Conservation (phyloP, 2,329 filamentous ascomycete genomes). For the Plectosphaerella cucumerina region DNA sequence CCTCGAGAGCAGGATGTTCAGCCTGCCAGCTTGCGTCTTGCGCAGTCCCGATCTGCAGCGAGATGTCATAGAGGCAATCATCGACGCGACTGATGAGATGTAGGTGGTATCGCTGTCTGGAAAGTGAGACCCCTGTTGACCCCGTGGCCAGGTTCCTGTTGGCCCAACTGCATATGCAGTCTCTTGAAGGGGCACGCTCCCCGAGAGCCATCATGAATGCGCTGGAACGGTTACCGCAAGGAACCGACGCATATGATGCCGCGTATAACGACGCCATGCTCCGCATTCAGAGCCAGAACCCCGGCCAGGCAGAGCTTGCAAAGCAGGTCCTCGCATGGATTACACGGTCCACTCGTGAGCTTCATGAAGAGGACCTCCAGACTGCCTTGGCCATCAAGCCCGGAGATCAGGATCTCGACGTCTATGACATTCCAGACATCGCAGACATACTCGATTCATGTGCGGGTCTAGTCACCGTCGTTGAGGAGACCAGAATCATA, state of each 20-base stretch:
- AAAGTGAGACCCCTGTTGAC: too few species aligned
- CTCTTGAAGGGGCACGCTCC: neutral
- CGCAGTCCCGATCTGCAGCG: neutral
- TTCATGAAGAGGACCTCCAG: conserved; percentile 25
- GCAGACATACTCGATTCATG: conserved; percentile 25
- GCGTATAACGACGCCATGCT: conserved; percentile 31
- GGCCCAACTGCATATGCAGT: conserved; percentile 5
- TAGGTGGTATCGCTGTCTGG: neutral
- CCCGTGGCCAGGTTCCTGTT: conserved; percentile 12
- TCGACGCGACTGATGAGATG: conserved; percentile 10
- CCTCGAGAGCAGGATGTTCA: neutral
- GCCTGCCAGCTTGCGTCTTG: conserved; percentile 3
- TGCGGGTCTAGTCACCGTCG: conserved; percentile 30
- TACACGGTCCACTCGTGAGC: conserved; percentile 19
- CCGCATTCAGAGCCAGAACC: conserved; percentile 22
- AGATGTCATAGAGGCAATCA: conserved; percentile 2
- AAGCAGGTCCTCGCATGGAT: conserved; percentile 30
- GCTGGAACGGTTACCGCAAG: neutral
- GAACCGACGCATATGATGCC: conserved; percentile 9
- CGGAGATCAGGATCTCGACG: conserved; percentile 19
- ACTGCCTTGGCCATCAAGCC: conserved; percentile 31
- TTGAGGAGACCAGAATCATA: conserved; percentile 26
- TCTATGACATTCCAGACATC: conserved; percentile 19
- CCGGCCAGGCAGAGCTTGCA: conserved; percentile 17
- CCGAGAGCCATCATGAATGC: neutral